Base-by-base conservation (phyloP, 495 filamentous ascomycete species). In the Penicillium subrubescens region DNA sequence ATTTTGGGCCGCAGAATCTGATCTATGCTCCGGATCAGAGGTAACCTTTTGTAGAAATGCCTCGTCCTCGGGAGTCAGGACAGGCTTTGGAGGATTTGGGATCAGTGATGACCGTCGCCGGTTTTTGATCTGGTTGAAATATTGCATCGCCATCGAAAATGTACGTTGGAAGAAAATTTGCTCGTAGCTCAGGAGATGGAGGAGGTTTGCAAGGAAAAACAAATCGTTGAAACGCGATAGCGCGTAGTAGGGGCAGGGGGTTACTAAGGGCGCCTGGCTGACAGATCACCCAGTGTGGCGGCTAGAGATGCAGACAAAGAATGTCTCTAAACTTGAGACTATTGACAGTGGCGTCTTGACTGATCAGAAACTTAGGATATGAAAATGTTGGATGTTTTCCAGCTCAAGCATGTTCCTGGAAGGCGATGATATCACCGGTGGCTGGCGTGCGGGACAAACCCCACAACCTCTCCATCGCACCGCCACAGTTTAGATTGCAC, bases 31-130 rank as follows among this genome's bases (percentile, higher is more conserved):
- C 5, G 68, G 67, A 52, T 78, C 69, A 2, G 76, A 66, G 33
- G 81, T 82, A 33, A 87, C 76, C 39, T 77, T 78, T 14, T 76
- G 77, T 21, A 89, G 68, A 64, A 86, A 88, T 25, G 77, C 75
- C 68, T 88, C 86, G 56, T 88, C 87, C 60, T 83, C 81, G 23
- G 80, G 69, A 10, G 76, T 83, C 11, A 89, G 67, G 12, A 88
- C 80, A 11, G 83, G 85, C 35, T 80, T 74, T 12, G 79, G 77
- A 17, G 75, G 60, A n/a, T 67, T 73, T 58, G 51, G 33, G 67
- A 73, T 65, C 60, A 70, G 65, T 21, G 75, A 71, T 41, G 71
- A 63, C 41, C 72, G 65, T 55, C 65, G 67, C 57, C 75, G 66
- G 71, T 71, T 69, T 70, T 77, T 68, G 51, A 75, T 65, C 62